Evolutionary conservation across 2,329 filamentous ascomycete species (phyloP), one percentile per base, ranked within the genome.

Genomic region (Aspergillus hortae): DNA sequence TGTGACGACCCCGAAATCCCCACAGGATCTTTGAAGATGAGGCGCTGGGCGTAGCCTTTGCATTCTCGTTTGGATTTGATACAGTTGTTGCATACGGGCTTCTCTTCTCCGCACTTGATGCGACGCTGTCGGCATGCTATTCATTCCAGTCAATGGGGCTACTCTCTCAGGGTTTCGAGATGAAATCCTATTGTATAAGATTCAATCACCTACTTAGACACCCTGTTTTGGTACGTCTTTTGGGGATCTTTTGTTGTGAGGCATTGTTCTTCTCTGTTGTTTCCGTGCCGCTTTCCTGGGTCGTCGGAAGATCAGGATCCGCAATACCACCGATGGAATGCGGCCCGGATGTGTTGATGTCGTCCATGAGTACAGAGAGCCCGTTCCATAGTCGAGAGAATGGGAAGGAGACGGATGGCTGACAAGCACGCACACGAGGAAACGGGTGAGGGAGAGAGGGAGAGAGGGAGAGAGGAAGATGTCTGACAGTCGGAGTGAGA

Each of bases 71-170:
- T 76, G 32, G 74, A 75, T 55, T 76, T 77, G 57, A 73, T 66
- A 58, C 74, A 77, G 56, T 77, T 75, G 54, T 68, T 72, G 64
- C 74, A 77, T 42, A 69, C 69, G 12, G 74, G 74, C 52, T 75
- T 76, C 63, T 90, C 89, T 70, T 97, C 94, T 56, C 94, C 94
- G 71, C 94, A 99, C 74, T 97, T 99, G 73, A 99, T 97, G 56
- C 94, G 88, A 48, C 94, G 87, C 73, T 89, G 92, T 57, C 94
- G 88, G 74, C 94, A 99, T 52, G 94, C 89, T 92, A 58, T 45
- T 32, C 30, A 51, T 11, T 11, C 32, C 25, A n/a, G 61, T 55
- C 48, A 59, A 54, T 51, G 52, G 32, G 15, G 48, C 54, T n/a
- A 36, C 45, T 43, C 30, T 6, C 11, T 15, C 15, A n/a, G 14